Percentiles rank a stretch among this genome's conserved stretches.
phyloP scores from a whole-genome alignment of 1,284 basidiomycete genomes.

The Cryptococcus maquisensis region DNA sequence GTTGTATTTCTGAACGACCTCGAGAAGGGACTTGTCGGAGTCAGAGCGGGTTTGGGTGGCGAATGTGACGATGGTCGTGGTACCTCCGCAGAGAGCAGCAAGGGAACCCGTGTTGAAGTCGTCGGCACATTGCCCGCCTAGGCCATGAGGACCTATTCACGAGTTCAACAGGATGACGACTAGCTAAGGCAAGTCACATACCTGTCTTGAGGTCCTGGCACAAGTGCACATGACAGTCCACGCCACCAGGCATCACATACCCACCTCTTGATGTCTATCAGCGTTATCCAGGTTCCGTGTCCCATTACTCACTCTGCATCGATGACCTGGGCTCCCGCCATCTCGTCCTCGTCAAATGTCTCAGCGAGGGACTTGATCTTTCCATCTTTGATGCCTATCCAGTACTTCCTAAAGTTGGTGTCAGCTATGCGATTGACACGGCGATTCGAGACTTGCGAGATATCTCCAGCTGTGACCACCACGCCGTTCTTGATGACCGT shows the following conservation, averaged over 20 bases:
- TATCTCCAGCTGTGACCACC: conserved; percentile 15
- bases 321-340: conserved; percentile 5
- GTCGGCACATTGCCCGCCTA: conserved; percentile 13
- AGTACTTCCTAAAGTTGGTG: conserved; percentile 1
- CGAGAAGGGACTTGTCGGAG: conserved; percentile 8
- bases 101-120: conserved; percentile 14
- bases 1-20: conserved; percentile 12
- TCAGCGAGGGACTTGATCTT: conserved; percentile 5
- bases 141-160: conserved; percentile 3
- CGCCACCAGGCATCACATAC: conserved; percentile 15
- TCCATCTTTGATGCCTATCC: conserved; percentile 18
- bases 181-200: background rate
- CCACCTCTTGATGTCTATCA: conserved; percentile 4
- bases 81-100: conserved; percentile 16
- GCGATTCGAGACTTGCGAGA: background rate
- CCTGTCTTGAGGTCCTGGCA: conserved; percentile 4
- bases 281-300: background rate
- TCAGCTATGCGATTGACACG: background rate
- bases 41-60: conserved; percentile 6
- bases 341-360: background rate
- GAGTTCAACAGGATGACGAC: background rate
- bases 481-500: conserved; percentile 15
- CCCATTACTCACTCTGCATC: conserved; percentile 9
- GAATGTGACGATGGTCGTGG: conserved; percentile 18
- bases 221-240: conserved; percentile 13